Percentiles rank a stretch among this genome's conserved stretches.
phyloP scores from a whole-genome alignment of 2,329 filamentous ascomycete genomes.

The Hirsutella rhossiliensis region DNA sequence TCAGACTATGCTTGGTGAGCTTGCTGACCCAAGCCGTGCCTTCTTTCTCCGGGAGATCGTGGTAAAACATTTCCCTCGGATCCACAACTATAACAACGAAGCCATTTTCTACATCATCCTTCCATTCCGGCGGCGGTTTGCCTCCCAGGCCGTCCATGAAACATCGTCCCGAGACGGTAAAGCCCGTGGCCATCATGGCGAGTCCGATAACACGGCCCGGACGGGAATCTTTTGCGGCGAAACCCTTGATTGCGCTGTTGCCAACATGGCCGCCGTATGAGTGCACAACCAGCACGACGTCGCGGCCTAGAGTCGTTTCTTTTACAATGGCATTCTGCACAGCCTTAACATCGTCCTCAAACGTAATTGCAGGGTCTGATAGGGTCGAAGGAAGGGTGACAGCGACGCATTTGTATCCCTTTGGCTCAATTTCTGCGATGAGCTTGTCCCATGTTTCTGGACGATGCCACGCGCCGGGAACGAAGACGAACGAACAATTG shows the following conservation, averaged over 20 bases:
- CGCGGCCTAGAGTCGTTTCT: constrained; percentile 21
- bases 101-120: constrained; percentile 24
- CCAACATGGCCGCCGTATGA: constrained; percentile 36
- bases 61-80: constrained; percentile 32
- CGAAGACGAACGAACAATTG: constrained; percentile 26
- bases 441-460: constrained; percentile 24
- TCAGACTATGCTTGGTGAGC: constrained; percentile 28
- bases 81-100: constrained; percentile 25
- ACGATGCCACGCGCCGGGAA: constrained; percentile 36
- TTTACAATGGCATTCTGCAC: constrained; percentile 14
- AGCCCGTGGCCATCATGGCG: constrained; percentile 32
- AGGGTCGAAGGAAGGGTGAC: constrained; percentile 26
- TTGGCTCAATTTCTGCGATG: constrained; percentile 17
- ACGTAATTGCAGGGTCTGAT: constrained; percentile 10
- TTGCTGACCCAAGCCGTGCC: constrained; percentile 26
- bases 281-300: constrained; percentile 35
- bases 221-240: constrained; percentile 13
- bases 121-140: constrained; percentile 28
- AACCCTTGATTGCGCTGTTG: constrained; percentile 30
- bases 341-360: too few relatives aligned
- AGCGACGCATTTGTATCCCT: constrained; percentile 19
- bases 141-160: constrained; percentile 30
- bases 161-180: constrained; percentile 19
- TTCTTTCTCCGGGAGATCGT: constrained; percentile 33
- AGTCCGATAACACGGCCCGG: constrained; percentile 29